phyloP scores from a whole-genome alignment of 176 grass and related monocot species.

The Oryza meyeriana region DNA sequence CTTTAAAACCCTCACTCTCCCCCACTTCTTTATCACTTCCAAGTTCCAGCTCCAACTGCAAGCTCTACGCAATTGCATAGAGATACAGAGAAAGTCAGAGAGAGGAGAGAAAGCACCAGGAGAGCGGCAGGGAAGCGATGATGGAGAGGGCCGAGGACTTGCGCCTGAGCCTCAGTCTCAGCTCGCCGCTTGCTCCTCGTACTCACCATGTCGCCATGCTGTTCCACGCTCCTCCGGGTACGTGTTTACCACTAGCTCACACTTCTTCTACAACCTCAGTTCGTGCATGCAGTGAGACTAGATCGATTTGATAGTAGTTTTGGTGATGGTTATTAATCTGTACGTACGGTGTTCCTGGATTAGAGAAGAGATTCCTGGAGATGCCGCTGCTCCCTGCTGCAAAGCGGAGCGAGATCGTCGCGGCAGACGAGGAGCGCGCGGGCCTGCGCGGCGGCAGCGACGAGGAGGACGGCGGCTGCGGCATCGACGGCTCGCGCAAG shows the following conservation, averaged over 20 bases:
- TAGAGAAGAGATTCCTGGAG: slow-evolving; percentile 48
- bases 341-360: not conserved
- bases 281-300: not conserved
- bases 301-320: not conserved
- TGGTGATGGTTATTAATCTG: not conserved
- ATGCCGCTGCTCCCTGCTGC: slow-evolving; percentile 47
- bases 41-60: slow-evolving; percentile 29
- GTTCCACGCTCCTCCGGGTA: slow-evolving; percentile 48
- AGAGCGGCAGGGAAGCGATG: slow-evolving; percentile 23
- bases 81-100: not conserved
- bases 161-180: slow-evolving; percentile 79
- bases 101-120: not conserved
- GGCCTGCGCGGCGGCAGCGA: slow-evolving; percentile 61
- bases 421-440: slow-evolving; percentile 32
- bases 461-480: slow-evolving; percentile 62
- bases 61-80: not conserved
- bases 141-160: slow-evolving; percentile 64
- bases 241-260: not conserved
- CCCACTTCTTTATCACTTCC: slow-evolving; percentile 50
- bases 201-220: slow-evolving; percentile 46
- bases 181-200: slow-evolving; percentile 43
- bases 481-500: slow-evolving; percentile 69
- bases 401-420: slow-evolving; percentile 35
- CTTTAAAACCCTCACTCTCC: slow-evolving; percentile 60
- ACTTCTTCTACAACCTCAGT: not conserved